A percentile compares a stretch with the other conserved stretches of the same genome.
These are phyloP conservation scores for Rhododendron molle DNA, from an alignment of 148 eudicot species.

Conservation along the genomic window DNA sequence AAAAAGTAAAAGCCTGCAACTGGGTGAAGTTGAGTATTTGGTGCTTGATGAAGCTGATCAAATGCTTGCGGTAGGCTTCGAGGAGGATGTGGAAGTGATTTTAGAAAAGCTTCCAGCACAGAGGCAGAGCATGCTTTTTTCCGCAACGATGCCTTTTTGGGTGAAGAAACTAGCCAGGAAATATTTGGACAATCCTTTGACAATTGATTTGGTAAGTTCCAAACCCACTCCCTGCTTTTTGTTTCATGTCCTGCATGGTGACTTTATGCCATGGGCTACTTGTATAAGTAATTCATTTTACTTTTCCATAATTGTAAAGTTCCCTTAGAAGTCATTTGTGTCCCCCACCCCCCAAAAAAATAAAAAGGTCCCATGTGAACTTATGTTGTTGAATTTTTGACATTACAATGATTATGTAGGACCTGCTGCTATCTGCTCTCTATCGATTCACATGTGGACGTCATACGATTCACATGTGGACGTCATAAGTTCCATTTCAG, in stretches of 20 bases:
- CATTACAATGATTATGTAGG: not conserved
- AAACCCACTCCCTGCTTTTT: not conserved
- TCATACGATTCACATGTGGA: not conserved
- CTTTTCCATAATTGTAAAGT: not conserved
- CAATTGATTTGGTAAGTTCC: slow-evolving; percentile 74
- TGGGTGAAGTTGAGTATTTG: slow-evolving; percentile 79
- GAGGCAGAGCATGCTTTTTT: slow-evolving; percentile 99
- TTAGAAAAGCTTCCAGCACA: slow-evolving; percentile 63
- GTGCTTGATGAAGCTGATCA: slow-evolving; percentile 99
- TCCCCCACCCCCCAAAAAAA: not conserved
- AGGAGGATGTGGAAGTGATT: slow-evolving; percentile 91
- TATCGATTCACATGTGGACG: not conserved
- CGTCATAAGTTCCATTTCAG: not conserved
- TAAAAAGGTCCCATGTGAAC: not conserved
- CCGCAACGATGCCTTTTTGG: slow-evolving; percentile 97
- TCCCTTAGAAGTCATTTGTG: not conserved
- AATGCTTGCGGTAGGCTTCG: slow-evolving; percentile 99
- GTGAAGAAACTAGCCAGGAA: slow-evolving; percentile 86
- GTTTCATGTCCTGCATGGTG: not conserved
- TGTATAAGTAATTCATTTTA: not conserved
- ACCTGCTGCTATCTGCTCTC: not conserved
- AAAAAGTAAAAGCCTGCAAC: slow-evolving; percentile 59
- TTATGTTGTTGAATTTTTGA: not conserved
- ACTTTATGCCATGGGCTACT: not conserved
- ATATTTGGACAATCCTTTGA: slow-evolving; percentile 68